phyloP scores from a whole-genome alignment of 805 yeast species.

The Cyberlindnera samutprakarnensis region DNA sequence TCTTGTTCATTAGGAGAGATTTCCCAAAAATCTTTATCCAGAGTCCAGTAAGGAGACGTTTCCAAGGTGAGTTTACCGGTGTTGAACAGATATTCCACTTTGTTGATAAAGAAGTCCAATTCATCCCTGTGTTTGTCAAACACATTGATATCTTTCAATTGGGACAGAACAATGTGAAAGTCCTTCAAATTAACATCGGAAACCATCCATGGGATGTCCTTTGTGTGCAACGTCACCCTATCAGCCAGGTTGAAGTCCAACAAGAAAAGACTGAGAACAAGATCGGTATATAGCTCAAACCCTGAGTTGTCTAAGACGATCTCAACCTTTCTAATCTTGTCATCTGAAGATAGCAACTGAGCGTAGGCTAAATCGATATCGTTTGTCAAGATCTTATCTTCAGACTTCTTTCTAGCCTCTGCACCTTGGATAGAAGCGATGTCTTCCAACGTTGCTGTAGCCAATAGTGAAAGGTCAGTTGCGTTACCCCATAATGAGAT shows the following conservation, averaged over 20 bases:
- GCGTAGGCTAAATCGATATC: slow-evolving; percentile 69
- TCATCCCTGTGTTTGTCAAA: slow-evolving; percentile 43
- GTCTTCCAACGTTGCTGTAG: slow-evolving; percentile 84
- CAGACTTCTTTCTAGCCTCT: slow-evolving; percentile 75
- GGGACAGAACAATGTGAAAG: slow-evolving; percentile 48
- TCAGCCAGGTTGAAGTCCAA: slow-evolving; percentile 63
- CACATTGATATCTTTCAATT: slow-evolving; percentile 42
- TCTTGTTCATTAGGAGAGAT: slow-evolving; percentile 42
- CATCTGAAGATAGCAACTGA: slow-evolving; percentile 25
- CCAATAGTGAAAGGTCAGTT: slow-evolving; percentile 83
- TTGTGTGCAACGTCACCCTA: slow-evolving; percentile 74
- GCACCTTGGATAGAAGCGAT: slow-evolving; percentile 88
- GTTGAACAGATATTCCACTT: slow-evolving; percentile 34
- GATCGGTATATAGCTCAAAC: slow-evolving; percentile 87
- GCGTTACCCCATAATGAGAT: slow-evolving; percentile 98
- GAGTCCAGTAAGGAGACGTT: slow-evolving; percentile 83
- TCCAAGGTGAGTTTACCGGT: slow-evolving; percentile 42
- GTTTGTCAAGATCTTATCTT: slow-evolving; percentile 68
- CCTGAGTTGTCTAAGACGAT: slow-evolving; percentile 91
- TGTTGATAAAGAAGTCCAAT: slow-evolving; percentile 39
- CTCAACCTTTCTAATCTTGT: slow-evolving; percentile 45
- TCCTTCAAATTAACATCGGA: slow-evolving; percentile 91
- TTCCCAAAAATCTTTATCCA: slow-evolving; percentile 67
- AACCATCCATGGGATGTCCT: slow-evolving; percentile 94
- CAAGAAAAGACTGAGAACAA: slow-evolving; percentile 55